These are phyloP conservation scores for Meyerozyma elateridarum DNA, from an alignment of 1,139 yeast genomes.

Conservation along the genomic window DNA sequence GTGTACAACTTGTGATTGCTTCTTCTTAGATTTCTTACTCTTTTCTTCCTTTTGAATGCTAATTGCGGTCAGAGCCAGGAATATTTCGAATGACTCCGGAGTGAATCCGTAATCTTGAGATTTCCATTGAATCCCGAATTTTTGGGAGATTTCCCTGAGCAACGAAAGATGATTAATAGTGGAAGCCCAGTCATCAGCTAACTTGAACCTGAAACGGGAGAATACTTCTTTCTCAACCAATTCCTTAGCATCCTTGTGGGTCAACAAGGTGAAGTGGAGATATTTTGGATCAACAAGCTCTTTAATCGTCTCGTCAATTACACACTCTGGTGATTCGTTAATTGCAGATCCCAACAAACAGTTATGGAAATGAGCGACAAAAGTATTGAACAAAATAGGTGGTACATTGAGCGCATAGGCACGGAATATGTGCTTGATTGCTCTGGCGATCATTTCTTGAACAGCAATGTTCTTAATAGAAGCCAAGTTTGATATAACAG, in stretches of 20 bases:
- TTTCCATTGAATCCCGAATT: slow-evolving; percentile 86
- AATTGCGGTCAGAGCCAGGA: slow-evolving; percentile 14
- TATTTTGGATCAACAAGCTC: slow-evolving; percentile 40
- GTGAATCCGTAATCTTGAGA: slow-evolving; percentile 50
- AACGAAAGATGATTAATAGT: slow-evolving; percentile 40
- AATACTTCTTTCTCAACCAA: slow-evolving; percentile 49
- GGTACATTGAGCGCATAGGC: slow-evolving; percentile 45
- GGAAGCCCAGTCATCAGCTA: slow-evolving; percentile 47
- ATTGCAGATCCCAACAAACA: slow-evolving; percentile 54
- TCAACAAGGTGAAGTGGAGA: slow-evolving; percentile 40
- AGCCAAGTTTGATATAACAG: slow-evolving; percentile 37
- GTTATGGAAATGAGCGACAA: slow-evolving; percentile 71
- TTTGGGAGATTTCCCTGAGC: slow-evolving; percentile 67
- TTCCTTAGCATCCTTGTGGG: slow-evolving; percentile 39
- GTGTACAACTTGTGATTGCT: slow-evolving; percentile 21
- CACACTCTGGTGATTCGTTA: slow-evolving; percentile 39
- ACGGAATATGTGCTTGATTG: slow-evolving; percentile 72
- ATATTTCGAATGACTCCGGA: slow-evolving; percentile 38
- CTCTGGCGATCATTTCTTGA: slow-evolving; percentile 76
- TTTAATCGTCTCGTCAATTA: slow-evolving; percentile 38
- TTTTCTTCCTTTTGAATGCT: slow-evolving; percentile 21
- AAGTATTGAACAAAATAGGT: slow-evolving; percentile 48
- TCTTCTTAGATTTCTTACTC: slow-evolving; percentile 36
- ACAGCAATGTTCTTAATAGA: slow-evolving; percentile 47
- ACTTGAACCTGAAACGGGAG: slow-evolving; percentile 56